A percentile compares a stretch with the other conserved stretches of the same genome.
These are phyloP conservation scores for Echinochloa phyllopogon DNA, from an alignment of 176 grass and related monocot species.

Conservation along the genomic window DNA sequence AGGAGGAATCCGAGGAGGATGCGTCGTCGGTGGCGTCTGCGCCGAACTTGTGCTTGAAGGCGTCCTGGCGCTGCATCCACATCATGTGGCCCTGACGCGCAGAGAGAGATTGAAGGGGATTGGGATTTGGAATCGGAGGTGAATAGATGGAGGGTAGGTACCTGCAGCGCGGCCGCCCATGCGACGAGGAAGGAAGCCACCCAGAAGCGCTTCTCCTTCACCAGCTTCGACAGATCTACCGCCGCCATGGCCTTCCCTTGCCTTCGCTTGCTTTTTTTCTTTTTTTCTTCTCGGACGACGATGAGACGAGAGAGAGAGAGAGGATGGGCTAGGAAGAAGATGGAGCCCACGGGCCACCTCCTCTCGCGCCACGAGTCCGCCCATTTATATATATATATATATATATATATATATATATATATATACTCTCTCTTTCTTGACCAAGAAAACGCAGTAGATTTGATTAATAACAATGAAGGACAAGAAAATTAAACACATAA, in stretches of 20 bases:
- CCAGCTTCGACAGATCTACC: conserved; percentile 51
- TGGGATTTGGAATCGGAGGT: neutral
- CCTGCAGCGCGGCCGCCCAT: conserved; percentile 87
- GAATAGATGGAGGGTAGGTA: neutral
- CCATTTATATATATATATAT: too few species aligned
- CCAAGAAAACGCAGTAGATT: too few species aligned
- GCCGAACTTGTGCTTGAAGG: conserved; percentile 86
- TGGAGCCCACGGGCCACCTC: too few species aligned
- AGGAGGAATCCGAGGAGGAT: neutral
- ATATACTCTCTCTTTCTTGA: too few species aligned
- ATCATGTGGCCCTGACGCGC: conserved; percentile 73
- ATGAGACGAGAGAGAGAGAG: too few species aligned
- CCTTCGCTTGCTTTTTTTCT: neutral
- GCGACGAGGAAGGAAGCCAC: conserved; percentile 70
- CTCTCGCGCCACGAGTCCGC: too few species aligned
- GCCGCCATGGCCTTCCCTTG: conserved; percentile 29
- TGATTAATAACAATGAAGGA: too few species aligned
- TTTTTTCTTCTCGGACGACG: too few species aligned
- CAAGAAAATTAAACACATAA: too few species aligned
- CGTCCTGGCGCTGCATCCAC: conserved; percentile 83
- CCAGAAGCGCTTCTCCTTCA: conserved; percentile 91
- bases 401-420: too few species aligned
- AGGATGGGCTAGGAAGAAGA: too few species aligned
- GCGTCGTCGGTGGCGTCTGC: neutral
- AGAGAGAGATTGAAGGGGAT: neutral